phyloP scores from a whole-genome alignment of 257 asterid species.

The Gardenia jasminoides region DNA sequence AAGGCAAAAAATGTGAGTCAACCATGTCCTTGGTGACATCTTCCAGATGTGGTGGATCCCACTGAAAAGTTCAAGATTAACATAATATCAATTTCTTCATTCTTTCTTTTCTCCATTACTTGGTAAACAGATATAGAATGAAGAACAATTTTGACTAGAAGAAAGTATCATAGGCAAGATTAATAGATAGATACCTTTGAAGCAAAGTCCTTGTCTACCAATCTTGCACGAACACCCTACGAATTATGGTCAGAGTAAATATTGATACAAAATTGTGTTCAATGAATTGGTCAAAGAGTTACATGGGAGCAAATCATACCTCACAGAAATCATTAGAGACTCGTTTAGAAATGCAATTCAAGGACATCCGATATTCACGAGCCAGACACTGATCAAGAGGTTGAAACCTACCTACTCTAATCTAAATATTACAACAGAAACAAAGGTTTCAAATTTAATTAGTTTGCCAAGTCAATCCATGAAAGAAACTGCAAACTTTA shows the following conservation, averaged over 20 bases:
- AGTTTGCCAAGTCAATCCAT: background rate
- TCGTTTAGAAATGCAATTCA: constrained; percentile 61
- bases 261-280: background rate
- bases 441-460: constrained; percentile 2
- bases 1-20: constrained; percentile 50
- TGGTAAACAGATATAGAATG: background rate
- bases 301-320: constrained; percentile 32
- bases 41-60: constrained; percentile 70
- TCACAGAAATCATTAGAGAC: constrained; percentile 70
- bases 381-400: constrained; percentile 88
- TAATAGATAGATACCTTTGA: constrained; percentile 71
- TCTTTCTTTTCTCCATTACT: background rate
- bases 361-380: constrained; percentile 74
- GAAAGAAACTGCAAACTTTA: constrained; percentile 1
- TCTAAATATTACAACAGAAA: constrained; percentile 40
- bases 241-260: background rate
- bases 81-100: background rate
- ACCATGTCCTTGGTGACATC: constrained; percentile 80
- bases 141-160: background rate
- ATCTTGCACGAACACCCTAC: constrained; percentile 93
- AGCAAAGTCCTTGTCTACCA: constrained; percentile 89
- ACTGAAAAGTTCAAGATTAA: constrained; percentile 41
- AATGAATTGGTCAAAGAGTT: background rate
- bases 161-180: background rate
- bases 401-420: constrained; percentile 91